These are phyloP conservation scores for Fraxinus sp. DNA, from an alignment of 305 asterid species.

Conservation along the genomic window DNA sequence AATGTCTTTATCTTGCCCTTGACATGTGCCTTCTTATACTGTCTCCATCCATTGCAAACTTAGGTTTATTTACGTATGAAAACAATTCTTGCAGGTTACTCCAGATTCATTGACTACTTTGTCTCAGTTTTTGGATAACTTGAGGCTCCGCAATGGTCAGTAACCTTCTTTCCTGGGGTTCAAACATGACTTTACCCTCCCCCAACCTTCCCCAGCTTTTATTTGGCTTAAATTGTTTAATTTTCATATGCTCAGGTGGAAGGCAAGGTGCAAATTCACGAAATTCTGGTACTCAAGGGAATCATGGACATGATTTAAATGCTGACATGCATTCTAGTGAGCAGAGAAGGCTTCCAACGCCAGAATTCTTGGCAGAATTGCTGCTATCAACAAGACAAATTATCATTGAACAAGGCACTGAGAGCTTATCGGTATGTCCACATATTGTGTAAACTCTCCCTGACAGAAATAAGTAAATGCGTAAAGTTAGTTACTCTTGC, in stretches of 20 bases:
- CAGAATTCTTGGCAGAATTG: conserved; percentile 75
- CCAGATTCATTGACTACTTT: conserved; percentile 86
- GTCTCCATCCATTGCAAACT: conserved; percentile 11
- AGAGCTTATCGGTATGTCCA: conserved; percentile 69
- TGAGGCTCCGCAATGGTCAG: conserved; percentile 67
- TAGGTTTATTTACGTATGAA: neutral
- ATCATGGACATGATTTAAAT: conserved; percentile 38
- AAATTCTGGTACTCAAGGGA: conserved; percentile 39
- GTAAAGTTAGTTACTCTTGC: neutral
- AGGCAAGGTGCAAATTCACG: conserved; percentile 43
- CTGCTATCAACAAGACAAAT: conserved; percentile 56
- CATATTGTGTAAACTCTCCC: conserved; percentile 21
- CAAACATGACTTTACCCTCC: neutral
- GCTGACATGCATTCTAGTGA: conserved; percentile 40
- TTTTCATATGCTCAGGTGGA: conserved; percentile 38
- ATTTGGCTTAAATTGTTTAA: conserved; percentile 14
- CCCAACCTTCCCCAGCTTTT: neutral
- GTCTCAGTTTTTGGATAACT: conserved; percentile 58
- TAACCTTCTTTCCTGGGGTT: conserved; percentile 24
- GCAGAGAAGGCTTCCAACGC: conserved; percentile 69
- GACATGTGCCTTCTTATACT: neutral
- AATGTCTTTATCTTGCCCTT: neutral
- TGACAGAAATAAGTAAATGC: neutral
- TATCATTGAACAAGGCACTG: conserved; percentile 59
- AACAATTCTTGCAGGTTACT: conserved; percentile 51